phyloP scores from a whole-genome alignment of 169 alveolate genomes.

The Babesia caballi region DNA sequence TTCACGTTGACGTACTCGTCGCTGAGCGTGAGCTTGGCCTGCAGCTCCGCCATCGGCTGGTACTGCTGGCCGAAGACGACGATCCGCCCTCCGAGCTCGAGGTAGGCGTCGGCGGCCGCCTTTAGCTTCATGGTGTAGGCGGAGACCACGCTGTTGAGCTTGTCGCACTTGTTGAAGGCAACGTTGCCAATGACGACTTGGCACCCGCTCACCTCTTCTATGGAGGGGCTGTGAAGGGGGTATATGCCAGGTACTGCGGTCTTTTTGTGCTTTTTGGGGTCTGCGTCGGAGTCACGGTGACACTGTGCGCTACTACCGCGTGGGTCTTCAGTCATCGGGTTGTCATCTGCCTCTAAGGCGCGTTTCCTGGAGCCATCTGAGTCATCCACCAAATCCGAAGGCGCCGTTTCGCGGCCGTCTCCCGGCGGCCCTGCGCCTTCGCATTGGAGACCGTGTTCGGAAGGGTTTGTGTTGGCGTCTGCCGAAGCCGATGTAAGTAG shows the following conservation, averaged over 20 bases:
- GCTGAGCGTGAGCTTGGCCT: conserved; percentile 27
- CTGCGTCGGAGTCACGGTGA: not conserved
- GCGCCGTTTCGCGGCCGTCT: not conserved
- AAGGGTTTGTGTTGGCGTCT: not conserved
- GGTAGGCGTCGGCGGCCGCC: conserved; percentile 43
- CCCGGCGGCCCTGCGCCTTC: not conserved
- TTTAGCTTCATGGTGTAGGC: conserved; percentile 19
- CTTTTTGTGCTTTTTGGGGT: not conserved
- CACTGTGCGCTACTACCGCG: not conserved
- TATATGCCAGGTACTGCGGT: conserved; percentile 42
- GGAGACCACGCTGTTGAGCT: conserved; percentile 33
- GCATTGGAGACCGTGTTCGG: too few species aligned
- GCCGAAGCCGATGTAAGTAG: too few species aligned
- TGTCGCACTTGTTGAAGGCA: conserved; percentile 51
- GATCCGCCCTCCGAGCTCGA: conserved; percentile 44
- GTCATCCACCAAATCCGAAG: not conserved
- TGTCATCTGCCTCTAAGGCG: not conserved
- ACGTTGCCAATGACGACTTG: conserved; percentile 52
- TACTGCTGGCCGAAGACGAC: conserved; percentile 59
- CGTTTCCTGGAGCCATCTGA: not conserved
- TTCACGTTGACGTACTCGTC: conserved; percentile 48
- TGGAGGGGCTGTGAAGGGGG: conserved; percentile 32
- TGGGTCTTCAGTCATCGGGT: not conserved
- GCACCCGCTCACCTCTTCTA: conserved; percentile 13
- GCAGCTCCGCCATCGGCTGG: conserved; percentile 52